Evolutionary conservation across 306 rosid genomes (phyloP).

Genomic region (Hylodesmum podocarpum): DNA sequence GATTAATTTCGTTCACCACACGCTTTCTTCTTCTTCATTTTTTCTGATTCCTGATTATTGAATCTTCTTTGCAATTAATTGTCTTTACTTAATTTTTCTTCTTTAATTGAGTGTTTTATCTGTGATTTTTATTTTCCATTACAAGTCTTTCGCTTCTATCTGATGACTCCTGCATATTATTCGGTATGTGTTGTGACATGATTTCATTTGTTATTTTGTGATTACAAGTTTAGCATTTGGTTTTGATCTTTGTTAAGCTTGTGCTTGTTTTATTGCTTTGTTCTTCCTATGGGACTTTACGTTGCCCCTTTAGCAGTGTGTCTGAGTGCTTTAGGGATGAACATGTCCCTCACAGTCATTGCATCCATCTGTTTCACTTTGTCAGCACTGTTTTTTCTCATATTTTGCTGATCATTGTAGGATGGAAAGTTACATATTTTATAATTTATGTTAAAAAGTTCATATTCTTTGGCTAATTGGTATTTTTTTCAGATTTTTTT

Average conservation of each 20-base stretch:
- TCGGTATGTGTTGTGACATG: too few species aligned
- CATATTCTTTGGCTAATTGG: too few species aligned
- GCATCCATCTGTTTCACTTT: conserved; percentile 41
- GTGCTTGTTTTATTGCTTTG: neutral
- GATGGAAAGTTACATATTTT: conserved; percentile 38
- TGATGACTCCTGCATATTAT: conserved; percentile 62
- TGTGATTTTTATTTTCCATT: conserved; percentile 49
- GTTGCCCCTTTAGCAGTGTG: conserved; percentile 37
- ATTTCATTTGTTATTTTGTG: too few species aligned
- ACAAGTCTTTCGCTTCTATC: conserved; percentile 99
- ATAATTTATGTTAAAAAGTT: accelerated
- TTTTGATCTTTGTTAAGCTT: neutral
- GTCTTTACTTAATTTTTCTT: too few species aligned
- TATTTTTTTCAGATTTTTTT: neutral
- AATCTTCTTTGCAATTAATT: neutral
- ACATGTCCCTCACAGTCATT: conserved; percentile 34
- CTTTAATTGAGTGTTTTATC: too few species aligned
- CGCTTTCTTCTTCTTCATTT: accelerated
- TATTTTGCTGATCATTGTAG: conserved; percentile 43
- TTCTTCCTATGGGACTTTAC: conserved; percentile 25
- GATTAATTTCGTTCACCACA: too few species aligned
- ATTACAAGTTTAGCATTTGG: too few species aligned
- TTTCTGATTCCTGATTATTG: too few species aligned
- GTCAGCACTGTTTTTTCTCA: conserved; percentile 26
- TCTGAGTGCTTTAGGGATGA: conserved; percentile 35